These are phyloP conservation scores for Camellia lanceoleosa DNA, from an alignment of 148 eudicot genomes.

Conservation along the genomic window DNA sequence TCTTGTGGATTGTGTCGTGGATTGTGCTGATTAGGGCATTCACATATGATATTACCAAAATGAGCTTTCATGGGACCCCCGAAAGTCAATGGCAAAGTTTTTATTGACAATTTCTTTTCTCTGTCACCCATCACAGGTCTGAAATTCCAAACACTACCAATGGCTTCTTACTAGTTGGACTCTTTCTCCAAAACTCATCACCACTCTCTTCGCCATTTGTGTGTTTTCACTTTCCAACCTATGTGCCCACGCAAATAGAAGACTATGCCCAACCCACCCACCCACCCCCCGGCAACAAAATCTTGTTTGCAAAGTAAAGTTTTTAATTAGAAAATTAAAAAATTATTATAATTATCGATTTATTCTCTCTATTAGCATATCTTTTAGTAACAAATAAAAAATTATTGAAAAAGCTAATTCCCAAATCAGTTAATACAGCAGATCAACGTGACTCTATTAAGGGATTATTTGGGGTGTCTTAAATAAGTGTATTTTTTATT, in stretches of 20 bases:
- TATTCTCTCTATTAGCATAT: no score
- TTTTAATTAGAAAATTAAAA: no score
- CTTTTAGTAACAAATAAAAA: no score
- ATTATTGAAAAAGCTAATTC: no score
- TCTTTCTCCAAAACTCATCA: not conserved
- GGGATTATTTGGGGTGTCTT: no score
- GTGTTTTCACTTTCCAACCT: not conserved
- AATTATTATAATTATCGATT: no score
- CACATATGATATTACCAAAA: not conserved
- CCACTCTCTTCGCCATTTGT: slow-evolving; percentile 2
- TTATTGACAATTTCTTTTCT: slow-evolving; percentile 21
- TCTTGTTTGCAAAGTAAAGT: no score
- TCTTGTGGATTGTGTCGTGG: not conserved
- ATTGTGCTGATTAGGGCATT: not conserved
- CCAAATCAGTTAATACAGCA: no score
- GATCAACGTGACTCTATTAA: no score
- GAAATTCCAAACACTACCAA: slow-evolving; percentile 28
- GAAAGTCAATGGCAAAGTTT: slow-evolving; percentile 25
- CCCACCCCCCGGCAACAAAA: no score
- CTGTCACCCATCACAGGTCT: slow-evolving; percentile 6
- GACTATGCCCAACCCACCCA: no score
- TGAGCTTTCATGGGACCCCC: slow-evolving; percentile 5
- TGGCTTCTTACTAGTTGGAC: slow-evolving; percentile 21
- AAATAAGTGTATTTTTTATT: no score
- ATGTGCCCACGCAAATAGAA: not conserved